A percentile compares a stretch with the other conserved stretches of the same genome.
Evolutionary conservation across 1,284 basidiomycete species (phyloP).

Genomic region (Tilletiopsis washingtonensis): DNA sequence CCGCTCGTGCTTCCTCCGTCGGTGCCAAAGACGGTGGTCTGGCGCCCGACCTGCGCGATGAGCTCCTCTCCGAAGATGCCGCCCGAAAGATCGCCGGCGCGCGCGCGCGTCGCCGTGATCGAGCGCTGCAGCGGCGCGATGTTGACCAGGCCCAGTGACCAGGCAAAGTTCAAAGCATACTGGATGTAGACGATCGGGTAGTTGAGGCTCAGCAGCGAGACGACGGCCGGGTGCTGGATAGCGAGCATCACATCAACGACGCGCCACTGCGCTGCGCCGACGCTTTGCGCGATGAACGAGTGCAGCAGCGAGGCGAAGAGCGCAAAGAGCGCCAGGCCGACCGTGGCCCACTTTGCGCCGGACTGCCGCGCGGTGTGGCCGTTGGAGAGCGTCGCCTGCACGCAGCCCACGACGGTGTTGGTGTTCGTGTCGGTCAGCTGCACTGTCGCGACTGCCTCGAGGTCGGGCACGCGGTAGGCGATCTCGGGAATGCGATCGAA

Average conservation of each 20-base stretch:
- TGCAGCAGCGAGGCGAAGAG: slow-evolving; percentile 63
- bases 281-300: slow-evolving; percentile 51
- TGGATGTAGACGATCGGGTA: slow-evolving; percentile 74
- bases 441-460: slow-evolving; percentile 81
- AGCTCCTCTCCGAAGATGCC: slow-evolving; percentile 22
- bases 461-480: slow-evolving; percentile 78
- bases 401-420: slow-evolving; percentile 69
- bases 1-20: not conserved
- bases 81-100: slow-evolving; percentile 60
- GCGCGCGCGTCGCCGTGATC: slow-evolving; percentile 70
- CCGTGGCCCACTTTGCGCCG: slow-evolving; percentile 70
- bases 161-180: slow-evolving; percentile 77
- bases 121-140: slow-evolving; percentile 62
- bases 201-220: slow-evolving; percentile 71
- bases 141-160: slow-evolving; percentile 76
- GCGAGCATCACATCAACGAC: slow-evolving; percentile 73
- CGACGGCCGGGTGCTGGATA: slow-evolving; percentile 70
- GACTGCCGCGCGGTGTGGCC: slow-evolving; percentile 71
- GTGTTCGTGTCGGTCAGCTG: slow-evolving; percentile 64
- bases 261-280: slow-evolving; percentile 51
- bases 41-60: slow-evolving; percentile 22
- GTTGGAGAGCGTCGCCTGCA: slow-evolving; percentile 84
- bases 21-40: slow-evolving; percentile 29
- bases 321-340: slow-evolving; percentile 61
- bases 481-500: slow-evolving; percentile 62